Percentiles rank a stretch among this genome's conserved stretches.
Evolutionary conservation across 352 stramenopile genomes (phyloP).

Genomic region (Globisporangium megalacanthum): DNA sequence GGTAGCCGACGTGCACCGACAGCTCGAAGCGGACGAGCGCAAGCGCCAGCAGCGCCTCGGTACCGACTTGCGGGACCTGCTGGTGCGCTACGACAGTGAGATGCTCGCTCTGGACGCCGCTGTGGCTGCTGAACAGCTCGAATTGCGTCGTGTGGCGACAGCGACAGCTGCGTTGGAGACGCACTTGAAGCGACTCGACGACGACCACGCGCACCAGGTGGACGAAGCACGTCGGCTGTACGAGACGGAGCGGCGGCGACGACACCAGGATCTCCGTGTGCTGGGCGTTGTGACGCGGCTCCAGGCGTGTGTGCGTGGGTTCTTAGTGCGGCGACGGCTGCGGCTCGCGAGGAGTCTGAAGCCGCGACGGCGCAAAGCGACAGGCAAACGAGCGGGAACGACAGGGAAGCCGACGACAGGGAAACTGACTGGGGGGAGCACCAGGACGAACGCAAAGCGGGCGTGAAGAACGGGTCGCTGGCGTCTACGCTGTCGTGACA

Average conservation of each 20-base stretch:
- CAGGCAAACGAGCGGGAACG: constrained; percentile 11
- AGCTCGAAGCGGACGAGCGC: constrained; percentile 43
- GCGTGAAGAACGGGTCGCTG: no score
- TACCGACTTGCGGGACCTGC: constrained; percentile 38
- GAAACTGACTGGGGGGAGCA: neutral
- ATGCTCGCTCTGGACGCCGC: constrained; percentile 37
- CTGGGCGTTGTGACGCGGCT: constrained; percentile 48
- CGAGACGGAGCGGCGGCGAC: constrained; percentile 19
- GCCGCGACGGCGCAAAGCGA: constrained; percentile 15
- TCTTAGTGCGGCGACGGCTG: constrained; percentile 37
- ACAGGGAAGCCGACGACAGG: constrained; percentile 19
- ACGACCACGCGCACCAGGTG: constrained; percentile 42
- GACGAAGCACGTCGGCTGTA: constrained; percentile 39
- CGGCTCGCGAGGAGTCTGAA: constrained; percentile 16
- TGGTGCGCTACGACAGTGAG: constrained; percentile 45
- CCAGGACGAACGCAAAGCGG: constrained; percentile 1
- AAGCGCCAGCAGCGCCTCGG: constrained; percentile 35
- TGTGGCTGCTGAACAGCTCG: constrained; percentile 26
- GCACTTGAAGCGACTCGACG: constrained; percentile 49
- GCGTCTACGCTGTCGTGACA: no score
- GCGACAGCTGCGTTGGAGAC: constrained; percentile 29
- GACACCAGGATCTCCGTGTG: constrained; percentile 37
- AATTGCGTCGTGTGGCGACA: constrained; percentile 23
- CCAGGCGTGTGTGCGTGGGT: constrained; percentile 55
- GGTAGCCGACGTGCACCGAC: constrained; percentile 33